Conservation (phyloP, 768 basidiomycete genomes). For the Lentinula boryana region DNA sequence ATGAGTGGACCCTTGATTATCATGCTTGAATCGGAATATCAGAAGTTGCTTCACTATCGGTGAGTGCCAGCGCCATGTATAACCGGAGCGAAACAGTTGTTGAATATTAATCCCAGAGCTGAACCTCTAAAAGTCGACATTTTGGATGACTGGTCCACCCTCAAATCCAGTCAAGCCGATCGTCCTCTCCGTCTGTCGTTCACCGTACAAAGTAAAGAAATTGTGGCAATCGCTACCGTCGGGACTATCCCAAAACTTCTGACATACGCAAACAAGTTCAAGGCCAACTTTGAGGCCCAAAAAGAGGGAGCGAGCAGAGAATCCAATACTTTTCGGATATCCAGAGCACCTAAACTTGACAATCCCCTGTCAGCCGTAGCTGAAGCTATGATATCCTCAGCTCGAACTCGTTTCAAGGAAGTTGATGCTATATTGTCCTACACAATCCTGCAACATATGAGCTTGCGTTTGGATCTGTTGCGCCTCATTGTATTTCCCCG, state of each 20-base stretch:
- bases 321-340: conserved; percentile 71
- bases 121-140: conserved; percentile 73
- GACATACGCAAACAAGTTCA: conserved; percentile 69
- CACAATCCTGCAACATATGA: conserved; percentile 67
- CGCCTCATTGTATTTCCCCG: conserved; percentile 75
- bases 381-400: conserved; percentile 74
- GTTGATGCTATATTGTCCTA: conserved; percentile 53
- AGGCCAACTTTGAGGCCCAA: conserved; percentile 65
- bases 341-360: conserved; percentile 65
- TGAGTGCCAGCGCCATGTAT: conserved; percentile 25
- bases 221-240: conserved; percentile 63
- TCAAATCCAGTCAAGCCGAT: conserved; percentile 33
- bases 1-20: conserved; percentile 65
- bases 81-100: neutral
- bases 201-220: conserved; percentile 62
- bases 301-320: conserved; percentile 72
- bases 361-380: conserved; percentile 85
- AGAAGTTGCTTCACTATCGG: conserved; percentile 71
- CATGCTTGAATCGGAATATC: conserved; percentile 70
- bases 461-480: conserved; percentile 57
- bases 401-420: conserved; percentile 66
- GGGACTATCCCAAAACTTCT: conserved; percentile 75
- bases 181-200: conserved; percentile 67
- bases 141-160: conserved; percentile 75
- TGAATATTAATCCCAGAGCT: conserved; percentile 37